Evolutionary conservation across 768 basidiomycete species (phyloP).

Genomic region (Russula brevipes): DNA sequence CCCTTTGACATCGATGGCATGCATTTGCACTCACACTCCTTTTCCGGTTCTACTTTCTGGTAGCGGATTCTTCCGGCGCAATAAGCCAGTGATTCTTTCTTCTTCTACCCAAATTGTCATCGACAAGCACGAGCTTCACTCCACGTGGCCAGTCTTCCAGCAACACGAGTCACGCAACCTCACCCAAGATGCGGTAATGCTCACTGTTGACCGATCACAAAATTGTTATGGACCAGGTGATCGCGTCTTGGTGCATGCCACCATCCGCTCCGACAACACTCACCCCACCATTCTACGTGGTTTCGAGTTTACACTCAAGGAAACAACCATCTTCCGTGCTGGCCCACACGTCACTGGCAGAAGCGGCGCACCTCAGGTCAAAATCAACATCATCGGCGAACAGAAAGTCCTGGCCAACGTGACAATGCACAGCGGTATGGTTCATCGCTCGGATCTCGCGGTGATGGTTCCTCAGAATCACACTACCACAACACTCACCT

Average conservation of each 20-base stretch:
- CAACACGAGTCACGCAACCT: constrained; percentile 69
- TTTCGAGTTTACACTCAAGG: constrained; percentile 76
- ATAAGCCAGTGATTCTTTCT: constrained; percentile 64
- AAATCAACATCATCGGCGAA: constrained; percentile 54
- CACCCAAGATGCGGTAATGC: constrained; percentile 60
- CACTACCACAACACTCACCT: constrained; percentile 74
- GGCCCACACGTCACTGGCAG: constrained; percentile 51
- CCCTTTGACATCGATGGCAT: not conserved
- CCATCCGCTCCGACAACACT: constrained; percentile 64
- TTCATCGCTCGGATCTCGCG: constrained; percentile 66
- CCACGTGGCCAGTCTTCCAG: constrained; percentile 87
- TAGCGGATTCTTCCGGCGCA: constrained; percentile 79
- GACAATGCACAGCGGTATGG: constrained; percentile 67
- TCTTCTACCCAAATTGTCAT: constrained; percentile 70
- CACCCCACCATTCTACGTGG: constrained; percentile 71
- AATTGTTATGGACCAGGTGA: constrained; percentile 88
- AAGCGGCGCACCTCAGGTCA: constrained; percentile 54
- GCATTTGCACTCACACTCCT: not conserved
- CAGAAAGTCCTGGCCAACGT: constrained; percentile 66
- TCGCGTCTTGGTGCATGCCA: constrained; percentile 64
- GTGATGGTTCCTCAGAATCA: constrained; percentile 68
- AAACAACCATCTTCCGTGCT: constrained; percentile 70
- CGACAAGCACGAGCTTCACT: constrained; percentile 91
- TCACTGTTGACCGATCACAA: constrained; percentile 68
- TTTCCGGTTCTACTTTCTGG: not conserved